A percentile compares a stretch with the other conserved stretches of the same genome.
phyloP scores from a whole-genome alignment of 2,329 filamentous ascomycete genomes.

The Pseudogymnoascus destructans region DNA sequence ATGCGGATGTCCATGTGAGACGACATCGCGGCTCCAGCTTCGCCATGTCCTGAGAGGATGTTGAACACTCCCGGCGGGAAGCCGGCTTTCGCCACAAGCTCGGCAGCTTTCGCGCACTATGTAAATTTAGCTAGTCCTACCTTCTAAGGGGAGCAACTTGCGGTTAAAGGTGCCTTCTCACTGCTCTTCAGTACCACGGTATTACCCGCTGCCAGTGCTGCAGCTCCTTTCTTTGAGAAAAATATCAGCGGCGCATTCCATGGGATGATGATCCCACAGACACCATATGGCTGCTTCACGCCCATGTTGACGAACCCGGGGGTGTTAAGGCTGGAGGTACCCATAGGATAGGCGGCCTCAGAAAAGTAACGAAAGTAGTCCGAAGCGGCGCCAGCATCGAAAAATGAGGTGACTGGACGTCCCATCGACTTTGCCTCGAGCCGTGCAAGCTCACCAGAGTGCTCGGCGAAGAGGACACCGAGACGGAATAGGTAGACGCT shows the following conservation, averaged over 20 bases:
- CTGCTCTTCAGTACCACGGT: slow-evolving; percentile 32
- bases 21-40: slow-evolving; percentile 38
- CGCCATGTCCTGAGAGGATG: slow-evolving; percentile 38
- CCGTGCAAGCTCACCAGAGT: slow-evolving; percentile 32
- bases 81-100: slow-evolving; percentile 1
- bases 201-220: slow-evolving; percentile 44
- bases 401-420: slow-evolving; percentile 9
- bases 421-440: slow-evolving; percentile 39
- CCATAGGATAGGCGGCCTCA: not conserved
- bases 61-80: slow-evolving; percentile 42
- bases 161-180: slow-evolving; percentile 38
- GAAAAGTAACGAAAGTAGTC: not conserved
- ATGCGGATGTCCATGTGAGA: slow-evolving; percentile 37
- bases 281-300: slow-evolving; percentile 28
- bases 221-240: slow-evolving; percentile 40
- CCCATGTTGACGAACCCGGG: not conserved
- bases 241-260: slow-evolving; percentile 45
- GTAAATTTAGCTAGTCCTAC: slow-evolving; percentile 34
- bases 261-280: slow-evolving; percentile 36
- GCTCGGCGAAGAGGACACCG: slow-evolving; percentile 18
- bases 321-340: not conserved
- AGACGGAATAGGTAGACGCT: slow-evolving; percentile 28
- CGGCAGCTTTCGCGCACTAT: not conserved
- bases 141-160: slow-evolving; percentile 36
- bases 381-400: slow-evolving; percentile 11